A percentile compares a stretch with the other conserved stretches of the same genome.
Evolutionary conservation across 2,329 filamentous ascomycete genomes (phyloP).

Genomic region (Talaromyces sp.): DNA sequence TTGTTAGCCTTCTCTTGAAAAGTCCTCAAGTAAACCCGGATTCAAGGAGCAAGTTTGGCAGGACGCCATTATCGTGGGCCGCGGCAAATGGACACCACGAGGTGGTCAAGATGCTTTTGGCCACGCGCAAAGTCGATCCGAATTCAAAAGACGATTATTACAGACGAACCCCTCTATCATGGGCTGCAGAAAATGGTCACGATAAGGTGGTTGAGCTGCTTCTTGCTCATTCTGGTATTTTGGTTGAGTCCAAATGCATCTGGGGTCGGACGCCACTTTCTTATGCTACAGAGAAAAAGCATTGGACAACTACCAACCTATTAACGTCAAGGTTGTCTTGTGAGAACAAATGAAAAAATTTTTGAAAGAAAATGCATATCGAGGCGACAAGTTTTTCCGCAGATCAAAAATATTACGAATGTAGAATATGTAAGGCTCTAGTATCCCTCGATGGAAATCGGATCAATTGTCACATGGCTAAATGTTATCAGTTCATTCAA

Average conservation of each 20-base stretch:
- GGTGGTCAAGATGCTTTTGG: background rate
- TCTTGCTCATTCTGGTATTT: background rate
- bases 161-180: background rate
- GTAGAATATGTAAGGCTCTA: too few relatives aligned
- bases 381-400: too few relatives aligned
- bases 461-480: too few relatives aligned
- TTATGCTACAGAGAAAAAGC: background rate
- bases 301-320: background rate
- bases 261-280: background rate
- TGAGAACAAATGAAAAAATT: too few relatives aligned
- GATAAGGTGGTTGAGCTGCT: background rate
- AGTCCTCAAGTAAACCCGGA: background rate
- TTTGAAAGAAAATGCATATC: too few relatives aligned
- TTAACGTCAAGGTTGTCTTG: too few relatives aligned
- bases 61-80: background rate
- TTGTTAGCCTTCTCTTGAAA: background rate
- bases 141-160: background rate
- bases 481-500: too few relatives aligned
- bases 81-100: background rate
- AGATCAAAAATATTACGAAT: too few relatives aligned
- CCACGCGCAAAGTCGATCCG: background rate
- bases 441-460: too few relatives aligned
- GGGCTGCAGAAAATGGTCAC: background rate
- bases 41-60: background rate
- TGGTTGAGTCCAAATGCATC: background rate